Base-by-base conservation (phyloP, 495 filamentous ascomycete species). In the Trichoderma orchidacearum region DNA sequence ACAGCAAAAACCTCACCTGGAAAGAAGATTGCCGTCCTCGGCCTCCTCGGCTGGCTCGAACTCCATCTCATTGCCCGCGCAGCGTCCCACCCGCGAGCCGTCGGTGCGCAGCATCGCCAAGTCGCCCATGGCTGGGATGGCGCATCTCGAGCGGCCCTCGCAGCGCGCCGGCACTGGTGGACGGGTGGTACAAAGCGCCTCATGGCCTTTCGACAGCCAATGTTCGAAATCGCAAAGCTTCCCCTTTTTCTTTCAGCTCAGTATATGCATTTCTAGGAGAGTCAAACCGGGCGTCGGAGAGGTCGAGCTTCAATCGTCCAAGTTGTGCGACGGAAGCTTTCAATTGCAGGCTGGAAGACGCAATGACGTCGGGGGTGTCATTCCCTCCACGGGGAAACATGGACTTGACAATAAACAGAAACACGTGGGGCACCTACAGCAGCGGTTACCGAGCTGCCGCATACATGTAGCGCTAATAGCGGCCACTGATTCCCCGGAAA, bases 11-110 rank as follows among this genome's bases (percentile, higher is more conserved):
- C 62, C 79, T 59, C 67, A 91, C 87, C 87, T 60, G 88, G 87
- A 64, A 92, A 92, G 73, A 93, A 92, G 30, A 93, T 75, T 51
- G 88, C 87, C 6, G 88, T 91, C 55, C 83, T 83, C 21, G 87
- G 77, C 59, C 70, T 67, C 18, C 61, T 58, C 25, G 41, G 57
- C 31, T 59, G 67, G 9, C 59, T 50, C 29, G 66, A 62, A 6
- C 17, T 34, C 30, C 53, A 35, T 51, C 55, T 23, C 31, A 17
- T 13, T 13, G 23, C 3, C 18, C 32, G 32, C 32, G 32, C 32
- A 35, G 11, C 0, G n/a, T 35, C 32, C 3, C 4, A 27, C 15
- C 7, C 21, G 6, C 54, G 17, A 50, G 32, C 45, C 30, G 35
- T n/a, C 29, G 29, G 51, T 12, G 51, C 28, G 51, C 51, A 53